phyloP scores from a whole-genome alignment of 371 early-diverging fungal genomes.

The Umbelopsis sp. region DNA sequence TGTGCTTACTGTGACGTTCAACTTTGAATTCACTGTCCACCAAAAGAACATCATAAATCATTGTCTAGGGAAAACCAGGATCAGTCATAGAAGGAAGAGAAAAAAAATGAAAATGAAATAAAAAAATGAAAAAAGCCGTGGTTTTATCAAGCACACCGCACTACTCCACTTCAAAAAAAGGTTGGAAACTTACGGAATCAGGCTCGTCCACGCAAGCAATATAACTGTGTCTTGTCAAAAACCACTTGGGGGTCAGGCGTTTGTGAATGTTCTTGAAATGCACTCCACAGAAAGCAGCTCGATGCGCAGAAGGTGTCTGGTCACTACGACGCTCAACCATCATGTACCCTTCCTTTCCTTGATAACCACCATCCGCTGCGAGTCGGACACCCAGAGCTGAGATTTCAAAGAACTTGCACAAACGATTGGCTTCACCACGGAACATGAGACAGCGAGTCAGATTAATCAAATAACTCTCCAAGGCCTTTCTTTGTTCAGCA shows the following conservation, averaged over 20 bases:
- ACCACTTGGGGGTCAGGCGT: slow-evolving; percentile 49
- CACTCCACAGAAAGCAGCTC: neutral
- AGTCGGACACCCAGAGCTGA: slow-evolving; percentile 47
- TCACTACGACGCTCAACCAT: slow-evolving; percentile 36
- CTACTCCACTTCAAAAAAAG: neutral
- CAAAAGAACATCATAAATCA: slow-evolving; percentile 56
- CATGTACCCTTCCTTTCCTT: slow-evolving; percentile 65
- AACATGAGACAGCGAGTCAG: slow-evolving; percentile 48
- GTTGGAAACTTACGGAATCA: slow-evolving; percentile 24
- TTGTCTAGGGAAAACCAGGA: slow-evolving; percentile 23
- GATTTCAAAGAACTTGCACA: slow-evolving; percentile 65
- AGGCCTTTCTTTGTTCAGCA: slow-evolving; percentile 18
- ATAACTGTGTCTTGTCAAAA: slow-evolving; percentile 63
- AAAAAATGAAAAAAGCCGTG: no score
- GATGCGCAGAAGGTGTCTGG: slow-evolving; percentile 22
- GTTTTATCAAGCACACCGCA: neutral
- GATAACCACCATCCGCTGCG: slow-evolving; percentile 49
- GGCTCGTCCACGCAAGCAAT: slow-evolving; percentile 49
- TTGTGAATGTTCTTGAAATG: neutral
- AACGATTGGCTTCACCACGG: slow-evolving; percentile 41
- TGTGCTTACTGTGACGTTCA: slow-evolving; percentile 35
- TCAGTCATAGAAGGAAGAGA: neutral
- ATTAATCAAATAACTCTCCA: slow-evolving; percentile 52
- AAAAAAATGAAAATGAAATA: slow-evolving; percentile 22
- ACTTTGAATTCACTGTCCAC: slow-evolving; percentile 52